A percentile compares a stretch with the other conserved stretches of the same genome.
Evolutionary conservation across 441 rosid genomes (phyloP).

Genomic region (Theobroma grandiflorum): DNA sequence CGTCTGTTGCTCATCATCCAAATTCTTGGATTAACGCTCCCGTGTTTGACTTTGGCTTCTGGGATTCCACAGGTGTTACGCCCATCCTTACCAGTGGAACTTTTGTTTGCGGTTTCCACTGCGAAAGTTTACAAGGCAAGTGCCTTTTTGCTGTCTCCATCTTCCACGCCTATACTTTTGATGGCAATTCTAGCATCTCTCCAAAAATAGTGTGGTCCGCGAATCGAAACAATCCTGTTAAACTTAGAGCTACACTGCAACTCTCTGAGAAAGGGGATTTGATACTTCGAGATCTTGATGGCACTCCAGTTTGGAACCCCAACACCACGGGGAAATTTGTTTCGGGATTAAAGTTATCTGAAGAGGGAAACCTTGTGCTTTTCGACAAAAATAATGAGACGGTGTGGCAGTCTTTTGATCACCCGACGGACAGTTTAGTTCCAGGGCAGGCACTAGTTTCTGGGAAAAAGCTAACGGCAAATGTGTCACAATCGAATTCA

Average conservation of each 20-base stretch:
- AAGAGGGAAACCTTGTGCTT: constrained; percentile 1
- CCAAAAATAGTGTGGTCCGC: constrained; percentile 11
- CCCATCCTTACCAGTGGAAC: constrained; percentile 7
- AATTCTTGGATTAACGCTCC: not conserved
- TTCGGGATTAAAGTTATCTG: not conserved
- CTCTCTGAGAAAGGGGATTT: not conserved
- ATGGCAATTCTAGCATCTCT: not conserved
- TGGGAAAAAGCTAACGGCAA: not conserved
- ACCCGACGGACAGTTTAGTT: constrained; percentile 11
- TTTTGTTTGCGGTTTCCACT: constrained; percentile 6
- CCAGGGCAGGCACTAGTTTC: constrained; percentile 6
- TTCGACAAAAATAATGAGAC: not conserved
- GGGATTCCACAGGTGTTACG: not conserved
- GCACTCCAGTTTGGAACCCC: not conserved
- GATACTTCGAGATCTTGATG: not conserved
- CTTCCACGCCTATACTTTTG: not conserved
- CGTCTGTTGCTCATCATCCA: not conserved
- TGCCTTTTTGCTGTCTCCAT: constrained; percentile 12
- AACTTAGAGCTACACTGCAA: not conserved
- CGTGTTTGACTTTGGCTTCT: not conserved
- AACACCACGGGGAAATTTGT: not conserved
- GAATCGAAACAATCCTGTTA: not conserved
- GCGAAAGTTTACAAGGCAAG: not conserved
- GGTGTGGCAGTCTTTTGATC: constrained; percentile 13
- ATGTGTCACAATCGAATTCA: not conserved